phyloP scores from a whole-genome alignment of 2,329 filamentous ascomycete genomes.

The Paraphoma sp. region DNA sequence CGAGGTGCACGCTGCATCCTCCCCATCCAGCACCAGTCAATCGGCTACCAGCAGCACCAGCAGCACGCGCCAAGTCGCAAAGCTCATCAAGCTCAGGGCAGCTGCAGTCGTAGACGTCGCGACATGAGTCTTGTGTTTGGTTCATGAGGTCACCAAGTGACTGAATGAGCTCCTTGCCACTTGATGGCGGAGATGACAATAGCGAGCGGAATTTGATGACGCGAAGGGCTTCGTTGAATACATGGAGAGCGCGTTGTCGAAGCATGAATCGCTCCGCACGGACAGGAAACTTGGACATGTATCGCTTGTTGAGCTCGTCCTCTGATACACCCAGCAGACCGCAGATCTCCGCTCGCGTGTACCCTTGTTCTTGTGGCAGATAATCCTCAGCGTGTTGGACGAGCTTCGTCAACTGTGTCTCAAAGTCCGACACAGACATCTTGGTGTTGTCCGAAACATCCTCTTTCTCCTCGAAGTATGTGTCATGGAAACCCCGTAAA shows the following conservation, averaged over 20 bases:
- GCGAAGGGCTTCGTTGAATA: slow-evolving; percentile 86
- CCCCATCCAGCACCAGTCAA: slow-evolving; percentile 97
- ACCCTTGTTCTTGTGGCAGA: slow-evolving; percentile 81
- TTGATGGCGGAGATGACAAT: slow-evolving; percentile 58
- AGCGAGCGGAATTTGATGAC: slow-evolving; percentile 84
- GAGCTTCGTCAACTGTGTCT: slow-evolving; percentile 74
- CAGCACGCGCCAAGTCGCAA: slow-evolving; percentile 77
- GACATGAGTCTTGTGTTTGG: slow-evolving; percentile 85
- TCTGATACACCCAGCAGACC: slow-evolving; percentile 72
- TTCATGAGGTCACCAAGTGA: slow-evolving; percentile 85
- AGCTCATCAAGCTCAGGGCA: slow-evolving; percentile 91
- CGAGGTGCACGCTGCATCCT: slow-evolving; percentile 92
- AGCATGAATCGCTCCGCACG: slow-evolving; percentile 88
- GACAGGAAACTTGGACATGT: slow-evolving; percentile 87
- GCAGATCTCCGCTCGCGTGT: slow-evolving; percentile 86
- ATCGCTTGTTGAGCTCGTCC: slow-evolving; percentile 74
- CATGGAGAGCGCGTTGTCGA: slow-evolving; percentile 85
- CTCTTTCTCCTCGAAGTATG: slow-evolving; percentile 70
- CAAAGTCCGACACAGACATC: slow-evolving; percentile 52
- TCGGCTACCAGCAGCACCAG: slow-evolving; percentile 83
- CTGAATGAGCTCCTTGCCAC: slow-evolving; percentile 70
- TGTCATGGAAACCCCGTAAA: slow-evolving; percentile 84
- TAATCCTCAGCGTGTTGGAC: slow-evolving; percentile 72
- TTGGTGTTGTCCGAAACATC: slow-evolving; percentile 56
- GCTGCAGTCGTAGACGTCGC: slow-evolving; percentile 88